Conservation (phyloP, 2,329 filamentous ascomycete species). For the Xylariales sp. region DNA sequence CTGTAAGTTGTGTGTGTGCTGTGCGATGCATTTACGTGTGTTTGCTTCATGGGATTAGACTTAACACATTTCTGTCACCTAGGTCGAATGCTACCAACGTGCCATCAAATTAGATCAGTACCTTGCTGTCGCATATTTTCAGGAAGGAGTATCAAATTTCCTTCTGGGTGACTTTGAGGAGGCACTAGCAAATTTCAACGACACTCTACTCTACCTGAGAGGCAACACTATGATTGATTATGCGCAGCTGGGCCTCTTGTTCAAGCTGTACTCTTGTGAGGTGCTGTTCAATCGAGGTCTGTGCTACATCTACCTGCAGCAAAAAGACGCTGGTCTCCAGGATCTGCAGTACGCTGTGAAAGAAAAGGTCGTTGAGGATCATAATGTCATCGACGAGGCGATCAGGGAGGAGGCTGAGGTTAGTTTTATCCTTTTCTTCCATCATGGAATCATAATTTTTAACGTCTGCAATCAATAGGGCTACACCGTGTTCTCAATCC, state of each 20-base stretch:
- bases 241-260: conserved; percentile 88
- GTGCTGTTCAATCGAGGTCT: conserved; percentile 95
- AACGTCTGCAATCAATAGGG: no score
- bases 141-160: conserved; percentile 97
- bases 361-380: conserved; percentile 93
- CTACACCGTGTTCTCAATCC: conserved; percentile 98
- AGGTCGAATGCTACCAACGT: conserved; percentile 94
- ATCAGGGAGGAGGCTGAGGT: conserved; percentile 92
- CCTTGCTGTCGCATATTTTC: conserved; percentile 95
- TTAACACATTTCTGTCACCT: conserved; percentile 14
- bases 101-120: conserved; percentile 90
- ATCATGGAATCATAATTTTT: no score
- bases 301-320: conserved; percentile 95
- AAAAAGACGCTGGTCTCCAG: conserved; percentile 84
- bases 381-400: conserved; percentile 97
- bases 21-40: neutral
- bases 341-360: conserved; percentile 88
- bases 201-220: conserved; percentile 87
- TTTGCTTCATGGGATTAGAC: no score
- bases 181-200: conserved; percentile 96
- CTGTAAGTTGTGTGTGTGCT: conserved; percentile 54
- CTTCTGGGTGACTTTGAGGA: conserved; percentile 95
- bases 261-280: conserved; percentile 96
- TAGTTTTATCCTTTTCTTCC: no score
- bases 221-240: conserved; percentile 98